These are phyloP conservation scores for Trichomonas gallinae DNA, from an alignment of 208 protist species.

Conservation along the genomic window DNA sequence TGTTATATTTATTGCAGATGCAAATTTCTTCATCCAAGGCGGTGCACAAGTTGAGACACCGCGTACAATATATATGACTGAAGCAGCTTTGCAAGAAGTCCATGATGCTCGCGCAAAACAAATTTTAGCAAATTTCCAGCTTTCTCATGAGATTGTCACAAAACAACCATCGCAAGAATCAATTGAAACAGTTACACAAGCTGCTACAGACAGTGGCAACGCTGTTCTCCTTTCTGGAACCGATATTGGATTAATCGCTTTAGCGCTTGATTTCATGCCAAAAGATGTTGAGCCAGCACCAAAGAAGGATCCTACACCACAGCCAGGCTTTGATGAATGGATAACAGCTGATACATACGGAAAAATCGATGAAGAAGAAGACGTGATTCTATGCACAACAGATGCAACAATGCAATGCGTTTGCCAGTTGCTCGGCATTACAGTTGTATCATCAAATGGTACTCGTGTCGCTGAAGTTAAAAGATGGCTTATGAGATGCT, in stretches of 20 bases:
- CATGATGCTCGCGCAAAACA: not conserved
- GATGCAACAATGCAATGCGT: conserved; percentile 21
- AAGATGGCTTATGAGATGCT: not conserved
- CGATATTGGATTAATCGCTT: not conserved
- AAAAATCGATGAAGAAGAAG: not conserved
- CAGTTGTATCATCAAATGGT: not conserved
- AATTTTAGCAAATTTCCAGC: not conserved
- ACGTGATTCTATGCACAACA: not conserved
- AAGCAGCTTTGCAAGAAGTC: not conserved
- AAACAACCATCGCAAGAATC: not conserved
- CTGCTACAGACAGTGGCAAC: not conserved
- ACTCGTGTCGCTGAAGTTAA: not conserved
- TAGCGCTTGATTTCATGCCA: not conserved
- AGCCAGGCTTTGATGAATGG: not conserved
- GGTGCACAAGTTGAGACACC: not conserved
- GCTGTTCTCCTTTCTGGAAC: not conserved
- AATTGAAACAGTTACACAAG: not conserved
- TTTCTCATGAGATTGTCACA: not conserved
- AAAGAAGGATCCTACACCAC: not conserved
- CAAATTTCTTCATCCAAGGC: conserved; percentile 14
- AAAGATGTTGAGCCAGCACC: not conserved
- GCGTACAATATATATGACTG: not conserved
- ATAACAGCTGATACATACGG: not conserved
- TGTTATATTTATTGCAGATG: conserved; percentile 9
- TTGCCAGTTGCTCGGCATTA: not conserved